Percentiles rank a stretch among this genome's conserved stretches.
Evolutionary conservation across 306 rosid genomes (phyloP).

Genomic region (Cercis canadensis): DNA sequence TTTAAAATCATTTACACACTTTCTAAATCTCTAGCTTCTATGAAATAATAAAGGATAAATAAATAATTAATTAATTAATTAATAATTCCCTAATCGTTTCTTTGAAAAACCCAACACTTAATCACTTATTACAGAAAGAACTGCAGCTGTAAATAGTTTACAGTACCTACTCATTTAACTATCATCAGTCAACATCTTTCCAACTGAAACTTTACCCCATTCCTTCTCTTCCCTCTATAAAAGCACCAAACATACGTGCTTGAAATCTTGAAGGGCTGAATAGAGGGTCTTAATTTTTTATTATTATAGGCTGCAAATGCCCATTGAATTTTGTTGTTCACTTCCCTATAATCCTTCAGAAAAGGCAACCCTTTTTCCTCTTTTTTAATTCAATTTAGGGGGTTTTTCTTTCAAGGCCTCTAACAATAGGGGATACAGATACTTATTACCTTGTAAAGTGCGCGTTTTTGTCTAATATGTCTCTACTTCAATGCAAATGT

Average conservation of each 20-base stretch:
- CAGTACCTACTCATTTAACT: conserved; percentile 45
- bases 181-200: conserved; percentile 47
- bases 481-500: conserved; percentile 31
- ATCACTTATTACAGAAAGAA: conserved; percentile 27
- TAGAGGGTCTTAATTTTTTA: conserved; percentile 34
- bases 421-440: conserved; percentile 55
- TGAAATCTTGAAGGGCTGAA: conserved; percentile 38
- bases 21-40: neutral
- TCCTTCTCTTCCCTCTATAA: conserved; percentile 22
- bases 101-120: conserved; percentile 37
- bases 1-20: conserved; percentile 37
- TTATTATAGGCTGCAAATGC: conserved; percentile 24
- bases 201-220: conserved; percentile 44
- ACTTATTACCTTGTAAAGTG: conserved; percentile 45
- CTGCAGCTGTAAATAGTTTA: conserved; percentile 39
- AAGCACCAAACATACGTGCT: conserved; percentile 30
- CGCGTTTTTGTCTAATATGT: conserved; percentile 55
- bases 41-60: neutral
- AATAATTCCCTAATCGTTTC: neutral
- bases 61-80: no score
- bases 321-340: conserved; percentile 33
- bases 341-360: conserved; percentile 38
- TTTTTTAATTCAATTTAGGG: conserved; percentile 17
- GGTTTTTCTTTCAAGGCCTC: conserved; percentile 34
- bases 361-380: conserved; percentile 25